Evolutionary conservation across 495 filamentous ascomycete genomes (phyloP).

Genomic region (Thermothielavioides terrestris): DNA sequence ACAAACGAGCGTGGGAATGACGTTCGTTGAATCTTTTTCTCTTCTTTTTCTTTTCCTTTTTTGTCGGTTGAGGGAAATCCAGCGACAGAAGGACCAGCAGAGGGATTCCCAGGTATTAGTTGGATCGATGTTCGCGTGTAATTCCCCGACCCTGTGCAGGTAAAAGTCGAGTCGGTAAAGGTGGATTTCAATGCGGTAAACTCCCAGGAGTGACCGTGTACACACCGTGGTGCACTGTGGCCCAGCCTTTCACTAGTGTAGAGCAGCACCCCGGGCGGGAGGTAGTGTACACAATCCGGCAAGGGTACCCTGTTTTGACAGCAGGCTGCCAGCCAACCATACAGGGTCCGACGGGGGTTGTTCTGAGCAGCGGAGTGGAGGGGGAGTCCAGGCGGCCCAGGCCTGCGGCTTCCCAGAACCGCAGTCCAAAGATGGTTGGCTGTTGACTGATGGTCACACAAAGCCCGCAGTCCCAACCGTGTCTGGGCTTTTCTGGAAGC

Average conservation of each 20-base stretch:
- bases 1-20: constrained; percentile 17
- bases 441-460: neutral
- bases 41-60: too few relatives aligned
- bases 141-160: neutral
- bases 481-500: constrained; percentile 1
- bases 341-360: neutral
- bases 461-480: constrained; percentile 1
- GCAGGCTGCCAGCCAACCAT: constrained; percentile 5
- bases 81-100: constrained; percentile 3
- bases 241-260: neutral
- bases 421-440: neutral
- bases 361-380: neutral
- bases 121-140: neutral
- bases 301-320: neutral
- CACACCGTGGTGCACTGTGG: neutral
- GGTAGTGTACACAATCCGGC: neutral
- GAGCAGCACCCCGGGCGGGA: neutral
- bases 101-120: constrained; percentile 9
- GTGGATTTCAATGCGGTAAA: too few relatives aligned
- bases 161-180: constrained; percentile 3
- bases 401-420: constrained; percentile 4
- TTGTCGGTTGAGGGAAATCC: neutral
- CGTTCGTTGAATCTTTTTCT: constrained; percentile 3
- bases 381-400: neutral
- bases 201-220: too few relatives aligned